Evolutionary conservation across 495 filamentous ascomycete species (phyloP), one percentile per base, ranked within the genome.

Genomic region (Tuber umbilicatum): DNA sequence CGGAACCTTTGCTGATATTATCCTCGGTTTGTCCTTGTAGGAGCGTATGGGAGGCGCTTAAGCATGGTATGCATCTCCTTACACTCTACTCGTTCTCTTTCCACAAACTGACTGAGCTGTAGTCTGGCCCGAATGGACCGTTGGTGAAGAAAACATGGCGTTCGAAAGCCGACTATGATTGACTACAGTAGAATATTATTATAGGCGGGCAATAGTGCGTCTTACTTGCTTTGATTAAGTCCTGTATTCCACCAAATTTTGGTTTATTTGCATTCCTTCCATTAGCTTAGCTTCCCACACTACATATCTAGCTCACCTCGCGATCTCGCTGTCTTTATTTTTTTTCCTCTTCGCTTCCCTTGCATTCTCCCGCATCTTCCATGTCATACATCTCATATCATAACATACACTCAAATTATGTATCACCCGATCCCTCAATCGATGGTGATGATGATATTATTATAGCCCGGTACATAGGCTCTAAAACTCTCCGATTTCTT

Each of bases 91-190:
- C 38, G 55, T 77, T 78, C 72, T 14, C 55, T 16, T 31, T 64
- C 55, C 55, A 27, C 16, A 64, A 31, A 31, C 60, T 74, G 69
- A 70, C 77, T 78, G 69, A 79, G 70, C 74, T 74, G 76, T 40
- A 79, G 80, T 81, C 68, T 81, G 80, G 80, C 80, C 80, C 45
- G 80, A 81, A 68, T 81, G 80, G 80, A 79, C 79, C 43, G 76
- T 81, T 69, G 80, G 79, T 45, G 80, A 79, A 68, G 76, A 81
- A 67, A 81, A 81, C 76, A 80, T 81, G 70, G 64, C 79, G 72
- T 70, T 81, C 72, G 80, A 81, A 74, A 81, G 80, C 40, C 81
- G 80, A 78, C 73, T 81, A 76, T 79, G 77, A 79, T 74, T 75
- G 50, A 60, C 50, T 31, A 3, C 27, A 9, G 27, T 31, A 64